Evolutionary conservation across 2,329 filamentous ascomycete species (phyloP).

Genomic region (Aspergillus clavatus): DNA sequence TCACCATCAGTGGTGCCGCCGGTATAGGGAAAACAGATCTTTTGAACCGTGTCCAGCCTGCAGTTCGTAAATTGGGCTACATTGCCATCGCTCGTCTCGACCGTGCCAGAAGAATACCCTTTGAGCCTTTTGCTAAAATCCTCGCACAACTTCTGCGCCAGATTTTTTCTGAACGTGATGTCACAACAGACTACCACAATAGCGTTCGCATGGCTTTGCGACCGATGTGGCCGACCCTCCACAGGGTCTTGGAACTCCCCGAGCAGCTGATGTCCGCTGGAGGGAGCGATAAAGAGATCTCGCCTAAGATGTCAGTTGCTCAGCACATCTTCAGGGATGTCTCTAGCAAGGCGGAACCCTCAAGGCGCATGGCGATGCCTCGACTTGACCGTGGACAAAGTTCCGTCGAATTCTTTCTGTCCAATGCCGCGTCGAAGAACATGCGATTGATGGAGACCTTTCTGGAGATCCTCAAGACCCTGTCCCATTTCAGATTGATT

Average conservation of each 20-base stretch:
- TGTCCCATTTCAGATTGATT: constrained; percentile 79
- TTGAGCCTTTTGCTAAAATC: constrained; percentile 57
- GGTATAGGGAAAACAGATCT: constrained; percentile 59
- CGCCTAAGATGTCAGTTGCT: constrained; percentile 24
- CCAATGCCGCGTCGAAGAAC: constrained; percentile 41
- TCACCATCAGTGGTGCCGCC: constrained; percentile 53
- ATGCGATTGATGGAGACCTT: constrained; percentile 83
- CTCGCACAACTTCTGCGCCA: constrained; percentile 59
- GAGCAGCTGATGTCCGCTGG: constrained; percentile 57
- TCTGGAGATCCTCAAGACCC: constrained; percentile 74
- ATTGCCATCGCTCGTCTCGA: constrained; percentile 59
- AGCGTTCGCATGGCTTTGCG: constrained; percentile 52
- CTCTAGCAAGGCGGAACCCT: constrained; percentile 25
- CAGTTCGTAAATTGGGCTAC: constrained; percentile 55
- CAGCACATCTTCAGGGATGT: constrained; percentile 30
- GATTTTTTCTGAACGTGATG: constrained; percentile 61
- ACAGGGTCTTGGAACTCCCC: constrained; percentile 56
- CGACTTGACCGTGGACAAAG: constrained; percentile 34
- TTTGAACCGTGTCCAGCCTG: constrained; percentile 53
- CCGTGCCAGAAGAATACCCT: constrained; percentile 54
- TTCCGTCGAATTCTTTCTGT: constrained; percentile 36
- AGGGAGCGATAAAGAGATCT: constrained; percentile 31
- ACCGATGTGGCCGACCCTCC: constrained; percentile 55
- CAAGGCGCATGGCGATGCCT: constrained; percentile 29
- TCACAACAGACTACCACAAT: constrained; percentile 58